Percentiles rank a stretch among this genome's conserved stretches.
These are phyloP conservation scores for Ilyonectria mors-panacis DNA, from an alignment of 2,329 filamentous ascomycete genomes.

Conservation along the genomic window DNA sequence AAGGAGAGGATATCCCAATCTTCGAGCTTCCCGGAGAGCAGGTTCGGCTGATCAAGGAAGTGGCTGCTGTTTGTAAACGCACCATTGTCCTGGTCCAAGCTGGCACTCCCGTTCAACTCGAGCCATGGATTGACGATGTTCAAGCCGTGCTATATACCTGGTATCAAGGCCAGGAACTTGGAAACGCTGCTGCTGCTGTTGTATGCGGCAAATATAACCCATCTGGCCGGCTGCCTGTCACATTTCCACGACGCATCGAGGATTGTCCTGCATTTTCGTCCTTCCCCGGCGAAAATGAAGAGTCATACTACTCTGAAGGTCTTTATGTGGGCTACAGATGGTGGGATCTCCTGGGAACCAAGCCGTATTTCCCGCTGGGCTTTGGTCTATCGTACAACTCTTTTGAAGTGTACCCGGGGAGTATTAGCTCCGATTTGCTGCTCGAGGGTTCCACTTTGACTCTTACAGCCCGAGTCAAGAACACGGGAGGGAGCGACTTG, in stretches of 20 bases:
- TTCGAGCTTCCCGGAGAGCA: conserved; percentile 9
- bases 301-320: conserved; percentile 8
- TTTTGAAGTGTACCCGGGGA: not conserved
- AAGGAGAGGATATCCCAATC: conserved; percentile 10
- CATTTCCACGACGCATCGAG: conserved; percentile 6
- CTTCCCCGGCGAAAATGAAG: conserved; percentile 1
- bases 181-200: conserved; percentile 16
- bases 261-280: conserved; percentile 15
- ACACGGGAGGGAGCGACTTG: not conserved
- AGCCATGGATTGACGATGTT: not conserved
- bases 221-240: conserved; percentile 1
- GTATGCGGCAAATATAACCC: not conserved
- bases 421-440: not conserved
- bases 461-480: not conserved
- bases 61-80: not conserved
- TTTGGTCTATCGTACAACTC: conserved; percentile 7
- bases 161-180: conserved; percentile 16
- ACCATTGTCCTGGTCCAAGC: not conserved
- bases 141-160: conserved; percentile 2
- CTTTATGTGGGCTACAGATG: conserved; percentile 21
- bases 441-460: not conserved
- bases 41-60: not conserved
- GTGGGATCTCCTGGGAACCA: conserved; percentile 12
- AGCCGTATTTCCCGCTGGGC: conserved; percentile 11
- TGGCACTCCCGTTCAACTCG: not conserved